A percentile compares a stretch with the other conserved stretches of the same genome.
These are phyloP conservation scores for Excoecaria agallocha DNA, from an alignment of 345 rosid genomes.

Conservation along the genomic window DNA sequence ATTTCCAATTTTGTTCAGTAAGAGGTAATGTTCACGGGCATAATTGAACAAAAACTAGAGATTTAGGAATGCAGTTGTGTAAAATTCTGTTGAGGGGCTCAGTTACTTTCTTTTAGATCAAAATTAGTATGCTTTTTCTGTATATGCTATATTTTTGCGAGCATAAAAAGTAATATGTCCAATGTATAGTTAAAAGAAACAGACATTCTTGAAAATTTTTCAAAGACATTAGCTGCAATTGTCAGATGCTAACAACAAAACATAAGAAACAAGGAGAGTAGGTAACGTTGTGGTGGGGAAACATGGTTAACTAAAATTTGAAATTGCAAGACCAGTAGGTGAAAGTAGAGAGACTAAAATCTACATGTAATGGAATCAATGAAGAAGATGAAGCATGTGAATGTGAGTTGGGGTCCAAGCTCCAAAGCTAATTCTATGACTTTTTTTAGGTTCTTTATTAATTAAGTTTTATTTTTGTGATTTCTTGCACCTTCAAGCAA, in stretches of 20 bases:
- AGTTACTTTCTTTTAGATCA: too few species aligned
- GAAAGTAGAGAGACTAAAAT: slow-evolving; percentile 20
- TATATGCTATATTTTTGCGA: too few species aligned
- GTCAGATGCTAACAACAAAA: slow-evolving; percentile 13
- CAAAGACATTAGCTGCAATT: slow-evolving; percentile 23
- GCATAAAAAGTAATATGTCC: too few species aligned
- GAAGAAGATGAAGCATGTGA: slow-evolving; percentile 18
- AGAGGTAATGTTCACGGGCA: too few species aligned
- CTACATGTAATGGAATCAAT: slow-evolving; percentile 12
- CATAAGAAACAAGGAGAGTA: slow-evolving; percentile 11
- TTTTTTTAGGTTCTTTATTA: neutral
- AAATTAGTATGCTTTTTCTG: too few species aligned
- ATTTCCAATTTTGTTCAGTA: too few species aligned
- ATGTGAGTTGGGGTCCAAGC: slow-evolving; percentile 21
- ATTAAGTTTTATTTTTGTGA: neutral
- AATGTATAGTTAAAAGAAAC: neutral
- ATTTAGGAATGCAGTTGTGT: too few species aligned
- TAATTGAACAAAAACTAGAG: too few species aligned
- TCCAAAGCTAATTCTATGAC: slow-evolving; percentile 14
- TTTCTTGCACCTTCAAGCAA: slow-evolving; percentile 27
- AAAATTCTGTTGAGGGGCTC: too few species aligned
- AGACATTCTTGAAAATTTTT: slow-evolving; percentile 35
- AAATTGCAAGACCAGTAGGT: slow-evolving; percentile 40
- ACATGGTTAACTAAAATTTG: slow-evolving; percentile 30
- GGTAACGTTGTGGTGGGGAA: slow-evolving; percentile 26